Conservation (phyloP, 441 rosid genomes). For the Francoa sonchifolia region DNA sequence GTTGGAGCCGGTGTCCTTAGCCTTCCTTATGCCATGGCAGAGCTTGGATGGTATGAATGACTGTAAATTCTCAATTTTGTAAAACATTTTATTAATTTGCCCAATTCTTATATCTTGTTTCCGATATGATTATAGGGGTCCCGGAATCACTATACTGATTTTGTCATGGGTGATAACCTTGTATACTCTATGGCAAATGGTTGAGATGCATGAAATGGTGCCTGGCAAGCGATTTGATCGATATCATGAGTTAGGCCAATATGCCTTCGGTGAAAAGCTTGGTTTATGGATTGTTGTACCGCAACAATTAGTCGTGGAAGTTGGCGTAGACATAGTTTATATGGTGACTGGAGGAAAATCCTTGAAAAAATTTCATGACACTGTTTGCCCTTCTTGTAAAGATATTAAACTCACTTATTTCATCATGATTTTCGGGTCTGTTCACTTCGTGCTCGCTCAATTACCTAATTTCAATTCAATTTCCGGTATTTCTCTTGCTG, state of each 20-base stretch:
- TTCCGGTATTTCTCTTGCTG: slow-evolving; percentile 38
- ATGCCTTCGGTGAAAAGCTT: slow-evolving; percentile 48
- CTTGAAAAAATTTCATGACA: slow-evolving; percentile 32
- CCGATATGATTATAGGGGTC: no score
- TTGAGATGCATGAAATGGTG: slow-evolving; percentile 60
- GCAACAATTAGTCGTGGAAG: slow-evolving; percentile 40
- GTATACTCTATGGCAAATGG: slow-evolving; percentile 68
- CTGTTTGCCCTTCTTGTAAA: slow-evolving; percentile 18
- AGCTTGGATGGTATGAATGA: slow-evolving; percentile 72
- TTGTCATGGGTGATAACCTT: slow-evolving; percentile 51
- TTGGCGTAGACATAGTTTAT: slow-evolving; percentile 46
- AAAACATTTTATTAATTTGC: no score
- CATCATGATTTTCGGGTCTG: slow-evolving; percentile 55
- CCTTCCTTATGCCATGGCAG: slow-evolving; percentile 75
- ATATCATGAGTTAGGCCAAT: slow-evolving; percentile 52
- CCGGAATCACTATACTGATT: slow-evolving; percentile 37
- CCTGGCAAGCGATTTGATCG: slow-evolving; percentile 45
- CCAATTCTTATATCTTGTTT: no score
- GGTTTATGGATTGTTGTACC: slow-evolving; percentile 61
- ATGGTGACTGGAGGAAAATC: slow-evolving; percentile 63
- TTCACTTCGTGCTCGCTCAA: slow-evolving; percentile 45
- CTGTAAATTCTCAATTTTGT: no score
- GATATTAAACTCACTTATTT: slow-evolving; percentile 25
- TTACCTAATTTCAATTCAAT: slow-evolving; percentile 50
- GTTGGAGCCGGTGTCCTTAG: slow-evolving; percentile 85